Evolutionary conservation across 352 stramenopile genomes (phyloP), one percentile per base, ranked within the genome.

Genomic region (Phytopythium litorale): DNA sequence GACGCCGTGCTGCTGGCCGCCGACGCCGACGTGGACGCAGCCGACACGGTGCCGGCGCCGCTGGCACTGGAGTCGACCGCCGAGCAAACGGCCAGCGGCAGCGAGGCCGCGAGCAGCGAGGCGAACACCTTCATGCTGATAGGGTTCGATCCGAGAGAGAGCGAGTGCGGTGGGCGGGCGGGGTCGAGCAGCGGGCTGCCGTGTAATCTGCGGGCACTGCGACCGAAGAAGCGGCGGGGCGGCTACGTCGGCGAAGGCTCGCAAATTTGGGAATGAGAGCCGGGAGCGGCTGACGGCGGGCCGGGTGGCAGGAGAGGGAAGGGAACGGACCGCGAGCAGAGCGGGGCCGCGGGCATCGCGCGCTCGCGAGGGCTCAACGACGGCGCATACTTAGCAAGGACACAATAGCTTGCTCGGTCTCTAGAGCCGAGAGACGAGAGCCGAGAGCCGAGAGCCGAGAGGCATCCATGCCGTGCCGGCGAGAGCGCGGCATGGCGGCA

Each of bases 61-160:
- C 61, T 70, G 13, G 66, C 53, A 51, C 60, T 65, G 25, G 71
- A 76, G 53, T 70, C 59, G 35, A 3, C 30, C 9, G 51, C 46
- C 6, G 56, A 64, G 19, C 8, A 3, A 3, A 21, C 33, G 33
- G 53, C 37, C 0, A 49, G n/a, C 21, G 53, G 35, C 23, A 54
- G 57, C n/a, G 62, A 52, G 42, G 67, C 46, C 23, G 49, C 63
- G 16, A 71, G 32, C 19, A 66, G n/a, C 21, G 72, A 58, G 2
- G 68, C 60, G 35, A 79, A 67, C 19, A 74, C 61, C 70, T 77
- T 70, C 70, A 74, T 70, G 50, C 4, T 32, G 48, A 37, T 35
- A 37, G 37, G n/a, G 7, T 7, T n/a, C 2, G 21, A 7, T 40
- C 7, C 2, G 11, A 16, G 13, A 13, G 49, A 42, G 49, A 9